Evolutionary conservation across 2,329 filamentous ascomycete genomes (phyloP), one percentile per base, ranked within the genome.

Genomic region (Hortaea sp.): DNA sequence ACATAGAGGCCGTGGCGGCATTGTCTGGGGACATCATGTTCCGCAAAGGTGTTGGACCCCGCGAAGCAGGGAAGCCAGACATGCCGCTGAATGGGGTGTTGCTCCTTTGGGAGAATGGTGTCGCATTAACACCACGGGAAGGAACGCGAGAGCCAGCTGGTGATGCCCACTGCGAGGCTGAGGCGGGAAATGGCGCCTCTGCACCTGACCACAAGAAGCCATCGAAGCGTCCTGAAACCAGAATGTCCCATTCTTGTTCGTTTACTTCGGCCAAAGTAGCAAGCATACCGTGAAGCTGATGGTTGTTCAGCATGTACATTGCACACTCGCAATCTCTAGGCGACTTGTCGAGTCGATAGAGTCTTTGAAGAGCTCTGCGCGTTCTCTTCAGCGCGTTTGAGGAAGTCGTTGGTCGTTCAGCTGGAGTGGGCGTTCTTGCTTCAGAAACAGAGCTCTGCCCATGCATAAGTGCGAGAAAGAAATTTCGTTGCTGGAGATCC

Each of bases 201-300:
- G 87, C 88, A 20, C 90, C 90, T 39, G 88, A 94, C 80, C 90
- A 94, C 13, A 95, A 74, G 67, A 97, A 97, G 4, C 90, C 90
- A 61, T 95, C 89, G 58, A 97, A 97, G 29, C 90, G 84, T 29
- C 90, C 90, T 0, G 90, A 95, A 4, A 84, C 87, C 9, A 97
- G 74, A 46, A 97, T 94, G 52, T 95, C 90, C 90, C 90, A 97
- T 66, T 97, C 90, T n/a, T 86, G 85, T 41, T 82, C 78, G 61
- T 84, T 92, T 56, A 97, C 92, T 44, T 89, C 87, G 32, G 85
- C 82, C 42, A 95, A 75, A 0, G 90, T 95, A 37, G 87, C 82
- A 3, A 97, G 78, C 30, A 95, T 80, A 59, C 92, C 84, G 63
- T 97, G 90, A 42, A 92, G 79, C 9, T 78, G 73, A 0, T 82